Base-by-base conservation (phyloP, 345 rosid species). In the Raphanus raphanistrum region DNA sequence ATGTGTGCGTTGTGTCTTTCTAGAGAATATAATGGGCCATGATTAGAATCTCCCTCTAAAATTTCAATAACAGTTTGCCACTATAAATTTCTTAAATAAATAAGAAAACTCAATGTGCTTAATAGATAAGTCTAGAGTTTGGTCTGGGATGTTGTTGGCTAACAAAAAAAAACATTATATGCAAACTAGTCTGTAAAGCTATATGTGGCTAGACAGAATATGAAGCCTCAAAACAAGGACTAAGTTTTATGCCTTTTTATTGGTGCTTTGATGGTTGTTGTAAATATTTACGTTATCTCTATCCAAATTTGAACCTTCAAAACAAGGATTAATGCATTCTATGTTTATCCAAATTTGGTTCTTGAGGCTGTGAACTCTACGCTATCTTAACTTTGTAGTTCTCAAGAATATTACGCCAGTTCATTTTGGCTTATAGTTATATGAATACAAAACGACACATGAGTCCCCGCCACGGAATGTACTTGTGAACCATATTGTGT, bases 401-500 rank as follows among this genome's bases (percentile, higher is more conserved):
- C 29, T 74, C 13, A 17, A 41, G 15, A 13, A 67, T 25, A 45
- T 28, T 3, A 33, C 63, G 64, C 63, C 36, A 7, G 13, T 1
- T 2, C 4, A 8, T 48, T 25, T 31, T 64, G 52, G 36, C 12
- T 32, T 48, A 13, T 64, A 64, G 48, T 63, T 33, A 35, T 33
- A 59, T 60, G 17, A 60, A 60, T 60, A 8, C 73, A 43, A 59
- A 35, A 48, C n/a, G 50, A 76, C 74, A 38, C 10, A 15, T 1
- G 13, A 65, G 15, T 41, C 4, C 60, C 72, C 17, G 6, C 60
- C 80, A 77, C 61, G 59, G 8, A 5, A 58, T 43, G 31, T 55
- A 5, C 26, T 0, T 58, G 52, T 66, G 77, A 72, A 58, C 77
- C 81, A 66, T 27, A 58, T 29, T 5, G 43, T n/a, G 15, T 66